Base-by-base conservation (phyloP, 1,284 basidiomycete species). In the Sanguinoderma infundibulare region DNA sequence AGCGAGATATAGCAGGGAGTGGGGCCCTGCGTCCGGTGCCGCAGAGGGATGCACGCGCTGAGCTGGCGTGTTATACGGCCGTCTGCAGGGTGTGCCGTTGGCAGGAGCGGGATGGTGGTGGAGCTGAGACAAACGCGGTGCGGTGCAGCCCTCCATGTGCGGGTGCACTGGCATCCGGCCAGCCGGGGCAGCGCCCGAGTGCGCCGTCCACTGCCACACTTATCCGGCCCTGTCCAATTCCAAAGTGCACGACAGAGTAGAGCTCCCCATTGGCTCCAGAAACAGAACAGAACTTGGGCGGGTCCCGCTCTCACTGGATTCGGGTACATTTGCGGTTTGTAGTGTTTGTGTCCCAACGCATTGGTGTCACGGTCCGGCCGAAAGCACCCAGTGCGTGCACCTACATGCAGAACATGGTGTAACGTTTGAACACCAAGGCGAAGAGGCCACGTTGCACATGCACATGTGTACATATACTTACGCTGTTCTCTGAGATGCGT, bases 111-210 rank as follows among this genome's bases (percentile, higher is more conserved):
- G 44, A 55, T 56, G 60, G 62, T 64, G 51, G 60, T 63, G 56
- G 60, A 61, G 53, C 50, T 49, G 49, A 60, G 56, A 51, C 30
- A 62, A 61, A 51, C 61, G 60, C 59, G 54, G 63, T 68, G 62
- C 64, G 58, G 63, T 68, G 67, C 63, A 61, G 61, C 58, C 59
- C 62, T 60, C n/a, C n/a, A n/a, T n/a, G n/a, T n/a, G n/a, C n/a
- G n/a, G n/a, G n/a, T n/a, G n/a, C n/a, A n/a, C n/a, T n/a, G n/a
- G n/a, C n/a, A n/a, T n/a, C n/a, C n/a, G n/a, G n/a, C n/a, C n/a
- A n/a, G 62, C 62, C 55, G 60, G 62, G 55, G 59, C 59, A 44
- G 36, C 35, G 57, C 56, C 61, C 57, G 57, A 54, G 14, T 60
- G 40, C 46, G 49, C 55, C 58, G 61, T 30, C 24, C 61, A 63